These are phyloP conservation scores for Tetrastigma voinierianum DNA, from an alignment of 164 flowering plant species.

Conservation along the genomic window DNA sequence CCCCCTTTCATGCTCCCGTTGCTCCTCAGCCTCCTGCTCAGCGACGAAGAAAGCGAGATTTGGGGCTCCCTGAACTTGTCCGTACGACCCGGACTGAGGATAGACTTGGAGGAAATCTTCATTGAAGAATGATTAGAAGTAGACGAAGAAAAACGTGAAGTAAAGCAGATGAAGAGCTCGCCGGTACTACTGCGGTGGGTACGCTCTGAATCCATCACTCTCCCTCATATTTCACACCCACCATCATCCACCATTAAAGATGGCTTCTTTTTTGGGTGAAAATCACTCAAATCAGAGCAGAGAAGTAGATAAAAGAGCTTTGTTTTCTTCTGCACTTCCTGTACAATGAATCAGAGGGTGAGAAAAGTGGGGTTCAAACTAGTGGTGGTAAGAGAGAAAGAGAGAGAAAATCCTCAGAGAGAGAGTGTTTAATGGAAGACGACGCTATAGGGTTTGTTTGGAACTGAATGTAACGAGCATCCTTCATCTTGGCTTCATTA, in stretches of 20 bases:
- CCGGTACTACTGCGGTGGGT: constrained; percentile 26
- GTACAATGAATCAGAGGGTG: too few species aligned
- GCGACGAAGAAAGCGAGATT: constrained; percentile 58
- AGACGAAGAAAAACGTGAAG: constrained; percentile 60
- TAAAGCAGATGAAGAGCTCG: constrained; percentile 82
- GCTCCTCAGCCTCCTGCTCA: constrained; percentile 55
- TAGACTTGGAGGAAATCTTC: constrained; percentile 65
- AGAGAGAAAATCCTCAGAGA: too few species aligned
- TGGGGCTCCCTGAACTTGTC: constrained; percentile 38
- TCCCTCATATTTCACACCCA: neutral
- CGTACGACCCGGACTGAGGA: constrained; percentile 57
- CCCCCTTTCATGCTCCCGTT: constrained; percentile 77
- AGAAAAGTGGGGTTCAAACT: too few species aligned
- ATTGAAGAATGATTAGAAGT: constrained; percentile 65
- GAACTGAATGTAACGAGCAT: neutral
- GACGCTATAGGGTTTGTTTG: constrained; percentile 4
- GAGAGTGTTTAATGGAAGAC: neutral
- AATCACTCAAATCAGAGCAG: too few species aligned
- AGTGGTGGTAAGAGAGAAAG: too few species aligned
- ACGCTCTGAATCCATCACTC: constrained; percentile 20
- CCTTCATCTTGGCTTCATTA: too few species aligned
- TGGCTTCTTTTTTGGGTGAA: too few species aligned
- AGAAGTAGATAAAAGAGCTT: too few species aligned
- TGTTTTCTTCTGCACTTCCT: too few species aligned
- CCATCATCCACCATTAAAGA: neutral